Evolutionary conservation across 306 rosid species (phyloP).

Genomic region (Pterocarpus santalinus): DNA sequence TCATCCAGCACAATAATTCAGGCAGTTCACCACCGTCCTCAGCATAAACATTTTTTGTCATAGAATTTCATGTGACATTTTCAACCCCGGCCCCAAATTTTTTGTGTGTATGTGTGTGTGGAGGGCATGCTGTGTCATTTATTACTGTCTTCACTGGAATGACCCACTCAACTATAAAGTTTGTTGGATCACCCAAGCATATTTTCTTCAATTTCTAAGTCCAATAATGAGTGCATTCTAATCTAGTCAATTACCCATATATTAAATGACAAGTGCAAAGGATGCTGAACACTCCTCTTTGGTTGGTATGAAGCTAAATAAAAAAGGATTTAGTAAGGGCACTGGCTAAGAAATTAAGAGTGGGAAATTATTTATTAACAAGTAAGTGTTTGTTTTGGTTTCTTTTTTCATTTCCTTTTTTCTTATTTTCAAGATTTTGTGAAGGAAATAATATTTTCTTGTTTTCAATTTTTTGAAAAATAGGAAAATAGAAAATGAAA

Average conservation of each 20-base stretch:
- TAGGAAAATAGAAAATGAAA: no score
- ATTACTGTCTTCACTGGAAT: background rate
- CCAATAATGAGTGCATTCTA: background rate
- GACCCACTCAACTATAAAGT: no score
- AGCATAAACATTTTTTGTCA: background rate
- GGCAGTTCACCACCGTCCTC: slow-evolving; percentile 1
- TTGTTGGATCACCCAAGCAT: no score
- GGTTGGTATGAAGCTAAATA: no score
- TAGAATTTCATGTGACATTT: background rate
- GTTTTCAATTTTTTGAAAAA: no score
- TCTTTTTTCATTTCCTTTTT: no score
- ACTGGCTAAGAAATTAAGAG: no score
- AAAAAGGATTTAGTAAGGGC: no score
- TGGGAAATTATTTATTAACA: no score
- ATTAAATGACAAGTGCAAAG: background rate
- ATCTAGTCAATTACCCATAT: slow-evolving; percentile 6
- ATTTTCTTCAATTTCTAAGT: slow-evolving; percentile 1
- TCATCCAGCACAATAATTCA: slow-evolving; percentile 12
- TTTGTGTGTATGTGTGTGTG: background rate
- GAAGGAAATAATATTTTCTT: no score
- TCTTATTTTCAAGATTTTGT: no score
- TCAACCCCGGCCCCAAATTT: background rate
- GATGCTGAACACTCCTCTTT: background rate
- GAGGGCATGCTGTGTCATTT: background rate
- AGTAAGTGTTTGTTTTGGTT: no score